Conservation (phyloP, 2,329 filamentous ascomycete species). For the Xylariaceae sp. region DNA sequence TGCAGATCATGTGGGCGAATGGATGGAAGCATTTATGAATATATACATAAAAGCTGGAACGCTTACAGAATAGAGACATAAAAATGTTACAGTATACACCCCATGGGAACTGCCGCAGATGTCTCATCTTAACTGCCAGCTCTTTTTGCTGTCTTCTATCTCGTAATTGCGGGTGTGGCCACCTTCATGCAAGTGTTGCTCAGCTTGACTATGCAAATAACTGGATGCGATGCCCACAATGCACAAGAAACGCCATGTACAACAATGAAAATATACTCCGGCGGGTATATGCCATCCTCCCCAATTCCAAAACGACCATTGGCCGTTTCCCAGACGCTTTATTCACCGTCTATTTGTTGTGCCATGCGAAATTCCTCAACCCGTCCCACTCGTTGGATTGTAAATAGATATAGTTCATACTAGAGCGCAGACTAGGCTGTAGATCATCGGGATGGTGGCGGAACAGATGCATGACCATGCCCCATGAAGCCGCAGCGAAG, state of each 20-base stretch:
- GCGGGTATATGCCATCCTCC: neutral
- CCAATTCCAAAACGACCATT: neutral
- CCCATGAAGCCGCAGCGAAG: constrained; percentile 91
- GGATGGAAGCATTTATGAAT: constrained; percentile 57
- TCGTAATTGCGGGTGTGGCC: constrained; percentile 8
- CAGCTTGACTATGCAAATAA: neutral
- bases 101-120: neutral
- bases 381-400: constrained; percentile 90
- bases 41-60: constrained; percentile 8
- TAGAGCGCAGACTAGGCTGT: constrained; percentile 85
- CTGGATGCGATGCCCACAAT: neutral
- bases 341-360: constrained; percentile 62
- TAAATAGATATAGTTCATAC: constrained; percentile 95
- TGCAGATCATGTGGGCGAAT: constrained; percentile 57
- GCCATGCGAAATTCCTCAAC: constrained; percentile 77
- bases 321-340: neutral
- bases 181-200: neutral
- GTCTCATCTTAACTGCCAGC: constrained; percentile 2
- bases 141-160: constrained; percentile 7
- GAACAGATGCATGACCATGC: constrained; percentile 92
- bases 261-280: neutral
- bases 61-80: neutral
- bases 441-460: constrained; percentile 86
- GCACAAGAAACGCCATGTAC: neutral
- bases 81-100: constrained; percentile 4